Base-by-base conservation (phyloP, 129 eudicot species). In the Tagetes patula region DNA sequence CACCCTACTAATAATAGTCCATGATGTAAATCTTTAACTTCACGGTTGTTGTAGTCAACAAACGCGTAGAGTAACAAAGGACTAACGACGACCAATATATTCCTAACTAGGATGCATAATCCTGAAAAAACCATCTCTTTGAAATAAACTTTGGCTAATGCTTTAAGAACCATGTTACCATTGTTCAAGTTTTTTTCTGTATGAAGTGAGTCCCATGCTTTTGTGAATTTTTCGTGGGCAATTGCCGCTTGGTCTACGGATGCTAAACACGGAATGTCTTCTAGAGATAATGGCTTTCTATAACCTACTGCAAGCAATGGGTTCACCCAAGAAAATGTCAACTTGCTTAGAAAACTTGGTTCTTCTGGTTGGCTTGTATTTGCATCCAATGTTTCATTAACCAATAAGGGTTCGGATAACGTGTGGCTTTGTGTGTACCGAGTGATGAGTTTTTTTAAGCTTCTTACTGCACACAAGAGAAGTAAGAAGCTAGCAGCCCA, bases 271-370 rank as follows among this genome's bases (percentile, higher is more conserved):
- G 89, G 96, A 42, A 88, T 84, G 31, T 86, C 85, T 72, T 86
- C 84, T 37, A 86, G 67, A 62, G 42, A 72, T 69, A 88, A 65
- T 3, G 83, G 62, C 54, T 77, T 86, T 14, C 74, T 77, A 38
- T 79, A 65, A 56, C 96, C 91, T 64, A 79, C 56, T 3, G 71
- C 72, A 77, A 86, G 85, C 65, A 88, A 56, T n/a, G 85, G 80
- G 71, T 86, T 65, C 0, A 88, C 68, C 96, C 91, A 88, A 37
- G 91, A 79, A 80, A 88, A 88, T 41, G 52, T 48, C 80, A 88
- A 56, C 48, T 75, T 80, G 65, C 89, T 80, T 1, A 84, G 53
- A 12, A 88, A 58, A 41, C 71, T 70, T 9, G 82, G 80, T 47
- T 84, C 80, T 65, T 75, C 54, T 56, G 61, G 33, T 61, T 63